A percentile compares a stretch with the other conserved stretches of the same genome.
These are phyloP conservation scores for Luzula sylvatica DNA, from an alignment of 176 grass and related monocot species.

Conservation along the genomic window DNA sequence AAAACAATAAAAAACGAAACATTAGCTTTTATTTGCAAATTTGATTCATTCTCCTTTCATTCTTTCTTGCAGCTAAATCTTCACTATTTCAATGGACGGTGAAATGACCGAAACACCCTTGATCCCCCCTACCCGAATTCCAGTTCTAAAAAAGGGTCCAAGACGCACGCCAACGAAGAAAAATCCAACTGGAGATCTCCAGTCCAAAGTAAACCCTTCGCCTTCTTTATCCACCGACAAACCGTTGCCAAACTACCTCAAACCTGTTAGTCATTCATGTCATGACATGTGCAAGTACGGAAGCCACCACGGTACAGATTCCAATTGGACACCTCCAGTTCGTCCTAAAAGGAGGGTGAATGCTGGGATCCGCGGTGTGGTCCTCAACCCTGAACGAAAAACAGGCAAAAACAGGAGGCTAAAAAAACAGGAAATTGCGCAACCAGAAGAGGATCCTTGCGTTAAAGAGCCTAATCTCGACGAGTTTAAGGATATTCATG, in stretches of 20 bases:
- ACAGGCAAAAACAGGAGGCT: neutral
- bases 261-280: slow-evolving; percentile 56
- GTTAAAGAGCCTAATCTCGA: slow-evolving; percentile 12
- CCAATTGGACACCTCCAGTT: slow-evolving; percentile 34
- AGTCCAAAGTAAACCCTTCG: neutral
- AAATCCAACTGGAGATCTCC: neutral
- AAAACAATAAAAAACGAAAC: too few species aligned
- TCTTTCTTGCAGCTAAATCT: too few species aligned
- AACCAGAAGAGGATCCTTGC: slow-evolving; percentile 23
- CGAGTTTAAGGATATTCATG: neutral
- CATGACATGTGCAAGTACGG: slow-evolving; percentile 82
- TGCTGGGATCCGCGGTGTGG: neutral
- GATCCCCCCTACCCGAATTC: too few species aligned
- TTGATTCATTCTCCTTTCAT: too few species aligned
- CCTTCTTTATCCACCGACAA: slow-evolving; percentile 18
- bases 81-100: too few species aligned
- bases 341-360: slow-evolving; percentile 8
- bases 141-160: too few species aligned
- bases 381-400: slow-evolving; percentile 11
- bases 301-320: slow-evolving; percentile 34
- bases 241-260: slow-evolving; percentile 52
- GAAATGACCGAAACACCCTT: too few species aligned
- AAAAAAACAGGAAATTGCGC: slow-evolving; percentile 15
- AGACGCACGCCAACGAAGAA: neutral
- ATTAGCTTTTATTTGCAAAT: too few species aligned